These are phyloP conservation scores for Pythium brachiatum DNA, from an alignment of 352 stramenopile species.

Conservation along the genomic window DNA sequence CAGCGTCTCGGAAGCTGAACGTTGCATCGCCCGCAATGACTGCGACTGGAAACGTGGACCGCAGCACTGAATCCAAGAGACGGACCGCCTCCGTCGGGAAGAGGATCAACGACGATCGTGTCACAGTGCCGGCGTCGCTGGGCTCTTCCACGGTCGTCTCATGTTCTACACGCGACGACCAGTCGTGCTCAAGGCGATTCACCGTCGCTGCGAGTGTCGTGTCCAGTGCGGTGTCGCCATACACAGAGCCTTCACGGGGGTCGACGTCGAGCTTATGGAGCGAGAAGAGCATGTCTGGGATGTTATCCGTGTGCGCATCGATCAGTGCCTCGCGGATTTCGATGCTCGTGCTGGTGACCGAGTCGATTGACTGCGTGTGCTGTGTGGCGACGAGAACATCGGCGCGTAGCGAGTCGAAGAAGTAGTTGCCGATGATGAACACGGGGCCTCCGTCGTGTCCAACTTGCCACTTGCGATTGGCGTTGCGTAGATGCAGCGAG, in stretches of 20 bases:
- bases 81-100: conserved; percentile 67
- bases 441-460: conserved; percentile 52
- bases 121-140: conserved; percentile 14
- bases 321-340: conserved; percentile 45
- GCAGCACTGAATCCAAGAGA: conserved; percentile 43
- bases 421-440: conserved; percentile 84
- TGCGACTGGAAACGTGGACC: conserved; percentile 17
- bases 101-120: conserved; percentile 47
- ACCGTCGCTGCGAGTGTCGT: conserved; percentile 26
- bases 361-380: background rate
- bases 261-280: conserved; percentile 18
- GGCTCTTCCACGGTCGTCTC: too few relatives aligned
- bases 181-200: conserved; percentile 16
- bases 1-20: conserved; percentile 59
- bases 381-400: conserved; percentile 58
- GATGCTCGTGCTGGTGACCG: background rate
- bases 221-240: conserved; percentile 41
- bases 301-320: conserved; percentile 38
- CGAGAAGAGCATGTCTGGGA: conserved; percentile 51
- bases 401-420: conserved; percentile 69
- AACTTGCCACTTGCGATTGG: conserved; percentile 34
- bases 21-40: conserved; percentile 48
- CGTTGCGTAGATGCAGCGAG: conserved; percentile 32
- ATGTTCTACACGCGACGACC: background rate
- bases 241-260: conserved; percentile 27